A percentile compares a stretch with the other conserved stretches of the same genome.
phyloP scores from a whole-genome alignment of 495 filamentous ascomycete species.

The Hypoxylon crocopeplum region DNA sequence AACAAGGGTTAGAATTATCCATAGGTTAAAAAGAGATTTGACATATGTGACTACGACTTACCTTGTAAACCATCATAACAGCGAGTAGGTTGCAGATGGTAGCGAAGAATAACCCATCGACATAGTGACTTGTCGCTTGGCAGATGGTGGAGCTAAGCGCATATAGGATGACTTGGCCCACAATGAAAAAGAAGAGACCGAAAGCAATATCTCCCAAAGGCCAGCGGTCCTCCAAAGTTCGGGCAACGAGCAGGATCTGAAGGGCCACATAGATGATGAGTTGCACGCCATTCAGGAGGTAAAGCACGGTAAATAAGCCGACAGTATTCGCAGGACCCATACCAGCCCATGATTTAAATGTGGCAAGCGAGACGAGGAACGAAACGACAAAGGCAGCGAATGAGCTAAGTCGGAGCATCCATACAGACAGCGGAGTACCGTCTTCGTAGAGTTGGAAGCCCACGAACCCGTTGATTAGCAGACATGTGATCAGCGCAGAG shows the following conservation, averaged over 20 bases:
- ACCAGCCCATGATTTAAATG: conserved; percentile 92
- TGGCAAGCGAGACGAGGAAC: conserved; percentile 85
- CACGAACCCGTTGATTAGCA: conserved; percentile 97
- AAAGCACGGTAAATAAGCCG: conserved; percentile 90
- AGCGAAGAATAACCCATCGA: conserved; percentile 95
- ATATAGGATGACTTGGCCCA: conserved; percentile 93
- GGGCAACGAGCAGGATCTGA: conserved; percentile 85
- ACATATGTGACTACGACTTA: conserved; percentile 46
- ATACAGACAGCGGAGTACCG: conserved; percentile 92
- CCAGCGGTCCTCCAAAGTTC: conserved; percentile 95
- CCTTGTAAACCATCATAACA: conserved; percentile 99
- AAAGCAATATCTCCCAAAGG: conserved; percentile 93
- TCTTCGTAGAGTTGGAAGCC: conserved; percentile 99
- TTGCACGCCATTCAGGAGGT: conserved; percentile 87
- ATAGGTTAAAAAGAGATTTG: not conserved
- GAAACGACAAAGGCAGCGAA: conserved; percentile 84
- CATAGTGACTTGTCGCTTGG: conserved; percentile 83
- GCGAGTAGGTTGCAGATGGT: conserved; percentile 92
- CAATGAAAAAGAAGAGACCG: conserved; percentile 88
- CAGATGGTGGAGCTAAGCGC: conserved; percentile 88
- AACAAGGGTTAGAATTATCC: too few relatives aligned
- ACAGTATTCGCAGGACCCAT: conserved; percentile 83
- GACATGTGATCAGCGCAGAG: conserved; percentile 86
- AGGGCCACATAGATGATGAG: conserved; percentile 85
- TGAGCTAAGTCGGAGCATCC: conserved; percentile 83